These are phyloP conservation scores for Maudiozyma barnettii DNA, from an alignment of 805 yeast genomes.

Conservation along the genomic window DNA sequence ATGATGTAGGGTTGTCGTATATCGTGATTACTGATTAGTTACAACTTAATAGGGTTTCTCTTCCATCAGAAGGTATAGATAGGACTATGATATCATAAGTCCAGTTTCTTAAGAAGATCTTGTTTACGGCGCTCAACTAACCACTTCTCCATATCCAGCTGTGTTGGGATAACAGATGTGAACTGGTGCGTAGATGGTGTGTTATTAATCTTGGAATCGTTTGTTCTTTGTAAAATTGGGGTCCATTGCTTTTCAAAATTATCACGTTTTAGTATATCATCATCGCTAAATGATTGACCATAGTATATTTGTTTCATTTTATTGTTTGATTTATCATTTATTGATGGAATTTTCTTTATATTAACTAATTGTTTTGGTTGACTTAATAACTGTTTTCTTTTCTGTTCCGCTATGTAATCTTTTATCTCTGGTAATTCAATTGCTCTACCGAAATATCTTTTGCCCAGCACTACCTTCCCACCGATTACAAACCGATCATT, in stretches of 20 bases:
- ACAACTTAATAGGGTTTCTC: too few species aligned
- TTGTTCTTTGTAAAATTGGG: constrained; percentile 4
- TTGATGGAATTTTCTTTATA: constrained; percentile 6
- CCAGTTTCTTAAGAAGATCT: constrained; percentile 30
- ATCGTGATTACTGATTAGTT: too few species aligned
- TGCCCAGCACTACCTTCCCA: constrained; percentile 39
- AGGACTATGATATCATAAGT: neutral
- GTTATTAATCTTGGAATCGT: neutral
- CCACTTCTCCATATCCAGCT: constrained; percentile 36
- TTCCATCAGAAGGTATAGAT: neutral
- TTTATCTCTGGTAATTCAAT: constrained; percentile 67
- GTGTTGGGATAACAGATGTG: constrained; percentile 22
- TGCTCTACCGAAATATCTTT: constrained; percentile 77
- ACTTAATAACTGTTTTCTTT: constrained; percentile 15
- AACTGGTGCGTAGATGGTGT: neutral
- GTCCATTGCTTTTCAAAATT: constrained; percentile 13
- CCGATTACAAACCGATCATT: constrained; percentile 4
- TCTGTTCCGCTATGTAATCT: constrained; percentile 32
- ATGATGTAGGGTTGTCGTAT: too few species aligned
- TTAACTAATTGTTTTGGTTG: constrained; percentile 5
- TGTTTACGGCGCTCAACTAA: constrained; percentile 38
- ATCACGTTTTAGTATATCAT: neutral
- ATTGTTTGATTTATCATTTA: neutral
- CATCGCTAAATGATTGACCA: neutral
- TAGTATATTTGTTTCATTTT: neutral